These are phyloP conservation scores for Sequoia sempervirens DNA, from an alignment of 75 land plant genomes.

Conservation along the genomic window DNA sequence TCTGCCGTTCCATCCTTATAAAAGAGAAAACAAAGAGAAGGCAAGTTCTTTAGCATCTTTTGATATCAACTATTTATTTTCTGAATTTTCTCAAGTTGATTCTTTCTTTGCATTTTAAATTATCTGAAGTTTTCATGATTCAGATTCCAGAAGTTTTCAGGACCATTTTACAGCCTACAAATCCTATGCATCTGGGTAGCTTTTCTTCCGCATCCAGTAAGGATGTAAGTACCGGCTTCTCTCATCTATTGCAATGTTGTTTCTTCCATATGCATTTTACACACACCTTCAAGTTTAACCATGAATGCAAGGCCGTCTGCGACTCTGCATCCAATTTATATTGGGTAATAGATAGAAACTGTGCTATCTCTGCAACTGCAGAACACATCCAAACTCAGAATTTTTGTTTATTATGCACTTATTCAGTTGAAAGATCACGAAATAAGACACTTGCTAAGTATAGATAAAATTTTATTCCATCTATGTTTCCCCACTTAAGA, in stretches of 20 bases:
- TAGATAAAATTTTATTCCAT: neutral
- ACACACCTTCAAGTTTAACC: neutral
- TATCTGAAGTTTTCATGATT: neutral
- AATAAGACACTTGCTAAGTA: neutral
- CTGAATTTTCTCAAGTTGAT: neutral
- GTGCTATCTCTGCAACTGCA: neutral
- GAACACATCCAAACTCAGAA: neutral
- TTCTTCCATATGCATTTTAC: neutral
- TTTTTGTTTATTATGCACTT: neutral
- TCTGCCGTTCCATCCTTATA: constrained; percentile 25
- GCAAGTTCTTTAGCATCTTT: constrained; percentile 16
- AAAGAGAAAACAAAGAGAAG: constrained; percentile 48
- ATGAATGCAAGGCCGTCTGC: neutral
- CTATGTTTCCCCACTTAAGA: neutral
- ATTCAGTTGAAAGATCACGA: neutral
- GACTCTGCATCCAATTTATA: neutral
- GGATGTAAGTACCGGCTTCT: constrained; percentile 37
- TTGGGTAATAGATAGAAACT: neutral
- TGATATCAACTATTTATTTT: neutral
- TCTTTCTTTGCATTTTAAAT: constrained; percentile 1
- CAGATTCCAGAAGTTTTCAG: constrained; percentile 58
- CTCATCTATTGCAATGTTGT: neutral
- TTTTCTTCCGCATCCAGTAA: constrained; percentile 47
- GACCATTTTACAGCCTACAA: constrained; percentile 34
- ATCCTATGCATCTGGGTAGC: constrained; percentile 38